Conservation (phyloP, 2,329 filamentous ascomycete species). For the Cordyceps cicadae region DNA sequence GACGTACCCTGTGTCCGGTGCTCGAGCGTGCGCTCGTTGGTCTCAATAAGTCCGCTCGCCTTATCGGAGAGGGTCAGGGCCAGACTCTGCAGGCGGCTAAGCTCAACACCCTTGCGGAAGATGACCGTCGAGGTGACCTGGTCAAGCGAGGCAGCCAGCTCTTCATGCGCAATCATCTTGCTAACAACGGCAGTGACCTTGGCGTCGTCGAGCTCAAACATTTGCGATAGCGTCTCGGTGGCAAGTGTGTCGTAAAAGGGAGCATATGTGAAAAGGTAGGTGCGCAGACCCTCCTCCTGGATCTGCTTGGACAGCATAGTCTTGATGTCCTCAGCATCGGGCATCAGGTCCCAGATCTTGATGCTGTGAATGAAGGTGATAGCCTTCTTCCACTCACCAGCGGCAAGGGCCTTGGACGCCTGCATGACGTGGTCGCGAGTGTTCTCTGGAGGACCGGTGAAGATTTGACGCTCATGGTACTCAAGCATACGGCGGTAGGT, state of each 20-base stretch:
- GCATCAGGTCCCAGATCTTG: conserved; percentile 99
- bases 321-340: conserved; percentile 88
- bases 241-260: conserved; percentile 98
- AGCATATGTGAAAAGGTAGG: conserved; percentile 98
- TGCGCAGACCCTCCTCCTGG: conserved; percentile 94
- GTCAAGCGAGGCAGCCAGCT: conserved; percentile 90
- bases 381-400: conserved; percentile 97
- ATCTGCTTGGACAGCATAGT: conserved; percentile 95
- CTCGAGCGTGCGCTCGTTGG: conserved; percentile 94
- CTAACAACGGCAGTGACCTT: conserved; percentile 94
- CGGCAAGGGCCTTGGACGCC: conserved; percentile 90
- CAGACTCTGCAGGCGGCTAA: conserved; percentile 89
- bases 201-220: conserved; percentile 89
- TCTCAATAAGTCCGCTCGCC: conserved; percentile 90
- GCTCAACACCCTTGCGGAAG: conserved; percentile 98
- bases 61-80: conserved; percentile 93
- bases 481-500: conserved; percentile 98
- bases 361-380: conserved; percentile 91
- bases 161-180: conserved; percentile 99
- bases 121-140: conserved; percentile 96
- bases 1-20: conserved; percentile 92
- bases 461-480: conserved; percentile 98
- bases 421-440: conserved; percentile 99
- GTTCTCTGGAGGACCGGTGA: conserved; percentile 97
- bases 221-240: conserved; percentile 71